phyloP scores from a whole-genome alignment of 139 green algal species.

The Dunaliella sp. region DNA sequence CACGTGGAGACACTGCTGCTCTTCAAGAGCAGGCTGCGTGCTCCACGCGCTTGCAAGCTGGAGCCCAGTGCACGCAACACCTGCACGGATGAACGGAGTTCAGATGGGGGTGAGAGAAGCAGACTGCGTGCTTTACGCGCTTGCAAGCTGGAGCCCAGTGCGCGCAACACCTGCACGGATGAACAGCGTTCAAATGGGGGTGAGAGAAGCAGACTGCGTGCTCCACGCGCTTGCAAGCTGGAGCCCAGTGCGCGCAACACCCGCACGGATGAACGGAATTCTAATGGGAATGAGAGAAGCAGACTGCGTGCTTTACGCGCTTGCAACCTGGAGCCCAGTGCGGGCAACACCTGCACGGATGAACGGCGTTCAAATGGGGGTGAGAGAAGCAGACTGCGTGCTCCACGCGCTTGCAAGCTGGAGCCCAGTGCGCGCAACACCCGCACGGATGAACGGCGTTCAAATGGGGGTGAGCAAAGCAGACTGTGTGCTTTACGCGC shows the following conservation, averaged over 20 bases:
- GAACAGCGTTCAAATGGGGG: too few species aligned
- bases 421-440: slow-evolving; percentile 35
- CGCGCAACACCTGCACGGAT: slow-evolving; percentile 29
- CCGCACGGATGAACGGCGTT: too few species aligned
- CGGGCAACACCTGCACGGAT: too few species aligned
- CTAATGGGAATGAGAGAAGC: too few species aligned
- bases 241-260: slow-evolving; percentile 43
- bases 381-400: slow-evolving; percentile 8
- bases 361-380: too few species aligned
- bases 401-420: not conserved
- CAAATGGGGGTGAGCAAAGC: too few species aligned
- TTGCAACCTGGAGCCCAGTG: too few species aligned
- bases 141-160: slow-evolving; percentile 23
- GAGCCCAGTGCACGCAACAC: slow-evolving; percentile 43
- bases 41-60: not conserved
- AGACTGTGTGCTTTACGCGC: too few species aligned
- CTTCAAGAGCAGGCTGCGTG: slow-evolving; percentile 8
- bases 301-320: too few species aligned
- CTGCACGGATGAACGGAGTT: too few species aligned
- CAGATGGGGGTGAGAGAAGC: too few species aligned
- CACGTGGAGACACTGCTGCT: slow-evolving; percentile 43
- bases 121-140: not conserved
- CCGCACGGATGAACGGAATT: too few species aligned
- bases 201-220: slow-evolving; percentile 8
- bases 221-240: not conserved